Conservation (phyloP, 306 rosid species). For the Echinosophora koreensis region DNA sequence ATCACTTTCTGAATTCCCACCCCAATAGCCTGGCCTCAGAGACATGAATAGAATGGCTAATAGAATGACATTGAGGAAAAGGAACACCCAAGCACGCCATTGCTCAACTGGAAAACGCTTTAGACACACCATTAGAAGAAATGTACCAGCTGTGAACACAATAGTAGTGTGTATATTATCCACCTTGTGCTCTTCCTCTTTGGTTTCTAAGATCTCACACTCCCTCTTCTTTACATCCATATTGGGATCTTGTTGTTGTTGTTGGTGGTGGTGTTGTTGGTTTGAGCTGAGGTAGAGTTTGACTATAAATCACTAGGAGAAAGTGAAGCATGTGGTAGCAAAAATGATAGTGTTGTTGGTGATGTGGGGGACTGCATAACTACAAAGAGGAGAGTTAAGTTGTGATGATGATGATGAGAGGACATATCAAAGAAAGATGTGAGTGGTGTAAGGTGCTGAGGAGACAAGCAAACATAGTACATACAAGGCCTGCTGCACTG, state of each 20-base stretch:
- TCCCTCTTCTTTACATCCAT: constrained; percentile 65
- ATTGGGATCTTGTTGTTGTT: neutral
- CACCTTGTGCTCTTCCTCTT: constrained; percentile 61
- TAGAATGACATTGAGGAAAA: constrained; percentile 77
- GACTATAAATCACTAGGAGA: constrained; percentile 44
- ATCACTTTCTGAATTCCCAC: constrained; percentile 30
- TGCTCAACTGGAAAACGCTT: constrained; percentile 73
- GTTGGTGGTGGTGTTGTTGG: neutral
- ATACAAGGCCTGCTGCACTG: constrained; percentile 52
- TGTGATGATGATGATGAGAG: constrained; percentile 57
- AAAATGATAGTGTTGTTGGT: constrained; percentile 51
- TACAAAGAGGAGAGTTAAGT: constrained; percentile 58
- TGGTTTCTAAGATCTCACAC: constrained; percentile 50
- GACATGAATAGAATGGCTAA: constrained; percentile 85
- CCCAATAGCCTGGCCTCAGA: constrained; percentile 43
- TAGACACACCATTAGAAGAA: constrained; percentile 74
- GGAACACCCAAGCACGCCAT: constrained; percentile 90
- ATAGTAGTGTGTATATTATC: constrained; percentile 49
- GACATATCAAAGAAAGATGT: constrained; percentile 43
- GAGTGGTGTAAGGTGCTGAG: constrained; percentile 59
- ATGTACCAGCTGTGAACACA: constrained; percentile 73
- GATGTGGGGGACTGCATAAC: constrained; percentile 51
- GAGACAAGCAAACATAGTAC: constrained; percentile 75
- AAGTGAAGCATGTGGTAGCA: constrained; percentile 46
- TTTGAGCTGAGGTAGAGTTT: constrained; percentile 22